A percentile compares a stretch with the other conserved stretches of the same genome.
Evolutionary conservation across 208 protist species (phyloP).

Genomic region (Naegleria lovaniensis): DNA sequence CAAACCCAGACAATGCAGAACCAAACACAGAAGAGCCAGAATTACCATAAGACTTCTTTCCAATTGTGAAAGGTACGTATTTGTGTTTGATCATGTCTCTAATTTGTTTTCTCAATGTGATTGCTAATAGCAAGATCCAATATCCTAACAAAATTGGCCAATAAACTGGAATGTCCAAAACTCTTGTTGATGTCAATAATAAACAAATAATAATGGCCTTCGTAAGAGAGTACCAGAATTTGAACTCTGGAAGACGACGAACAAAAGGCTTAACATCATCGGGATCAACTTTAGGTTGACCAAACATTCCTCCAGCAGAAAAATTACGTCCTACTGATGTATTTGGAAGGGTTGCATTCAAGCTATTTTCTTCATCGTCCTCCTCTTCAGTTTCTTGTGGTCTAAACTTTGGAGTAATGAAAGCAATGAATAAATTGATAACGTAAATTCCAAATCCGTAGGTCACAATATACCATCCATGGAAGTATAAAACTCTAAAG

Average conservation of each 20-base stretch:
- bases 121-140: slow-evolving; percentile 81
- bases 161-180: slow-evolving; percentile 93
- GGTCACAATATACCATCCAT: slow-evolving; percentile 89
- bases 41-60: slow-evolving; percentile 46
- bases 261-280: slow-evolving; percentile 89
- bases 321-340: slow-evolving; percentile 10
- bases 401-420: slow-evolving; percentile 85
- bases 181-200: slow-evolving; percentile 76
- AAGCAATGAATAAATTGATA: slow-evolving; percentile 86
- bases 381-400: slow-evolving; percentile 56
- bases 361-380: slow-evolving; percentile 24
- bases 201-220: slow-evolving; percentile 72
- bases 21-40: neutral
- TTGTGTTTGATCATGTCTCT: slow-evolving; percentile 92
- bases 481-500: slow-evolving; percentile 56
- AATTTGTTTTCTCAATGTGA: slow-evolving; percentile 89
- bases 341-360: neutral
- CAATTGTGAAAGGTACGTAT: slow-evolving; percentile 68
- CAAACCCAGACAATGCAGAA: neutral
- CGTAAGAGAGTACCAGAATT: slow-evolving; percentile 74
- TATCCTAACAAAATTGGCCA: slow-evolving; percentile 97
- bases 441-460: slow-evolving; percentile 93
- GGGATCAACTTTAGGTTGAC: slow-evolving; percentile 52
- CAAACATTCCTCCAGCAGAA: neutral
- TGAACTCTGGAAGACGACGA: slow-evolving; percentile 87